Percentiles rank a stretch among this genome's conserved stretches.
Conservation (phyloP, 164 flowering plant genomes). For the Amborella trichopoda region DNA sequence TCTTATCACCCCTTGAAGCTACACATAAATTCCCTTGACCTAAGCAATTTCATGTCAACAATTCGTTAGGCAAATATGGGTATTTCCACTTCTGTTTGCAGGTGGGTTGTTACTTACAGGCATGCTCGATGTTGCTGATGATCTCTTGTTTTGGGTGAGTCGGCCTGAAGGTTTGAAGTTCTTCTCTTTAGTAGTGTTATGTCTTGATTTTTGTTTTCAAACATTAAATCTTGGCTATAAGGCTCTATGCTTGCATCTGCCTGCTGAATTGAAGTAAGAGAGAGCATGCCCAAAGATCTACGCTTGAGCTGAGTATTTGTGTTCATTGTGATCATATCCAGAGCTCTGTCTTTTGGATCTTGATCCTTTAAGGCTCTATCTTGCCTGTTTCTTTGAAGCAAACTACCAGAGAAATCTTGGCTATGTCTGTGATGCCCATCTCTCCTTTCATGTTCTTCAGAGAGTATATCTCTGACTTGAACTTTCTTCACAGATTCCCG, state of each 20-base stretch:
- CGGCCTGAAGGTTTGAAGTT: slow-evolving; percentile 6
- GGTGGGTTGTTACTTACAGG: slow-evolving; percentile 10
- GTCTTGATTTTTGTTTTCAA: slow-evolving; percentile 21
- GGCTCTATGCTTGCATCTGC: slow-evolving; percentile 26
- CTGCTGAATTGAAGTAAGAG: slow-evolving; percentile 22
- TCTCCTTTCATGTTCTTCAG: slow-evolving; percentile 4
- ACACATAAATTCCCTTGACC: background rate
- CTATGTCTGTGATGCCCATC: slow-evolving; percentile 7
- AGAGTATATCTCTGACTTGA: no score
- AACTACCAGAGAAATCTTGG: slow-evolving; percentile 7
- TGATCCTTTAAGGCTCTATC: slow-evolving; percentile 5
- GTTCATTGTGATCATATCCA: background rate
- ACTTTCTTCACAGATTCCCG: slow-evolving; percentile 2
- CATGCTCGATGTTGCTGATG: slow-evolving; percentile 2
- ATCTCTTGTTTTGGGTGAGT: slow-evolving; percentile 4
- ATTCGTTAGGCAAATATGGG: background rate
- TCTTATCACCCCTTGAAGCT: background rate
- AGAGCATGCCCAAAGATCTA: slow-evolving; percentile 11
- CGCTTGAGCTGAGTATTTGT: slow-evolving; percentile 11
- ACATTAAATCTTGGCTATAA: slow-evolving; percentile 30
- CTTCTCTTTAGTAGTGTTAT: slow-evolving; percentile 9
- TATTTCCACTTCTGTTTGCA: background rate
- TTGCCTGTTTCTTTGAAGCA: slow-evolving; percentile 5
- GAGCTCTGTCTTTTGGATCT: no score
- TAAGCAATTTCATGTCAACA: background rate